Percentiles rank a stretch among this genome's conserved stretches.
phyloP scores from a whole-genome alignment of 345 rosid genomes.

The Aurinia saxatilis region DNA sequence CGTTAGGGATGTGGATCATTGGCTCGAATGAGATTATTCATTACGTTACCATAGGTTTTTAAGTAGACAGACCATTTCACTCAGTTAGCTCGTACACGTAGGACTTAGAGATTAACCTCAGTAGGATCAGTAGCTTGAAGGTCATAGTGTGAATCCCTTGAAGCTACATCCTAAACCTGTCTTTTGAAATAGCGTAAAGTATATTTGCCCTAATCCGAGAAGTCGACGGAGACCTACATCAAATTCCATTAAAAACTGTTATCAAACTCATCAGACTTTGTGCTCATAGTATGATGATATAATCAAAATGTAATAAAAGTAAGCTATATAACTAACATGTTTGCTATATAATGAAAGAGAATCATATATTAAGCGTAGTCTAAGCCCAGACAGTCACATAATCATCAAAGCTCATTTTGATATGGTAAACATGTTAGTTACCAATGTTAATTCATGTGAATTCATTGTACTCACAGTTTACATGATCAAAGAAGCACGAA shows the following conservation, averaged over 20 bases:
- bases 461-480: too few relatives aligned
- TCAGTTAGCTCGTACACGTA: slow-evolving; percentile 59
- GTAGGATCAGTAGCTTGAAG: slow-evolving; percentile 85
- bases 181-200: slow-evolving; percentile 70
- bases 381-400: too few relatives aligned
- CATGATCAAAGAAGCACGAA: too few relatives aligned
- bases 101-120: slow-evolving; percentile 67
- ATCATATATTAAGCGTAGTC: too few relatives aligned
- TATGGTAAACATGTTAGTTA: too few relatives aligned
- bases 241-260: too few relatives aligned
- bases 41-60: slow-evolving; percentile 14
- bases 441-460: too few relatives aligned
- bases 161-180: slow-evolving; percentile 58
- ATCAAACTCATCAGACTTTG: not conserved
- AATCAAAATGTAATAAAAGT: too few relatives aligned
- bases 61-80: not conserved
- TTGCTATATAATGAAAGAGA: too few relatives aligned
- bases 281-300: not conserved
- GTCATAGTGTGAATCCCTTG: slow-evolving; percentile 74
- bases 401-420: too few relatives aligned
- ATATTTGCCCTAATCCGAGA: slow-evolving; percentile 66
- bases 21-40: slow-evolving; percentile 27
- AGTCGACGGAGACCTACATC: slow-evolving; percentile 61
- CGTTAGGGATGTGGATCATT: too few relatives aligned
- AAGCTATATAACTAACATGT: too few relatives aligned